A percentile compares a stretch with the other conserved stretches of the same genome.
Conservation (phyloP, 306 rosid genomes). For the Morella rubra region DNA sequence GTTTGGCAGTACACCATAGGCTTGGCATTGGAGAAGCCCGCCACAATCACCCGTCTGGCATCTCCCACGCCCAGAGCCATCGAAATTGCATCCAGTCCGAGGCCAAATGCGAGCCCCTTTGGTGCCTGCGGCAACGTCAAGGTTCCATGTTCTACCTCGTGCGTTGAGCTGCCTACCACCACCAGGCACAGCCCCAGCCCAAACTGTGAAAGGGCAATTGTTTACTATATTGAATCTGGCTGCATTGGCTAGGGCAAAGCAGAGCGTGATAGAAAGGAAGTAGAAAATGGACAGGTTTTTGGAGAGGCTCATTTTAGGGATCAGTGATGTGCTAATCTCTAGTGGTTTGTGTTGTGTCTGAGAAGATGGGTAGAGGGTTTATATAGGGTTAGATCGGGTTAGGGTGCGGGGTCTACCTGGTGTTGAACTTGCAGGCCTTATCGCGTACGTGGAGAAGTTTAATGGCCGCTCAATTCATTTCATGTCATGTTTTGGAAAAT, state of each 20-base stretch:
- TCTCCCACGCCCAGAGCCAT: conserved; percentile 38
- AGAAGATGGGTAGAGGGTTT: conserved; percentile 7
- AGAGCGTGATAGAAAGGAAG: conserved; percentile 20
- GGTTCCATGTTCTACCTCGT: conserved; percentile 34
- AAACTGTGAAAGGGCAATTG: conserved; percentile 49
- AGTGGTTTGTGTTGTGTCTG: neutral
- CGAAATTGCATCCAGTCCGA: conserved; percentile 64
- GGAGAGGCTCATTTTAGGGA: conserved; percentile 13
- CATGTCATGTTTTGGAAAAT: no score
- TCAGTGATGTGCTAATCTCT: neutral
- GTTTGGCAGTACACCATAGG: no score
- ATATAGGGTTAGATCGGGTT: neutral
- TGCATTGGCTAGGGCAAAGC: conserved; percentile 23
- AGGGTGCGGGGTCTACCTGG: no score
- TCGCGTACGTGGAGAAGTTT: no score
- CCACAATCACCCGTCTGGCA: conserved; percentile 71
- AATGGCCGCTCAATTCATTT: no score
- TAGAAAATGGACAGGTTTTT: conserved; percentile 9
- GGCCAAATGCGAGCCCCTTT: conserved; percentile 61
- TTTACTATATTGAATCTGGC: conserved; percentile 45
- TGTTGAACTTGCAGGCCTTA: no score
- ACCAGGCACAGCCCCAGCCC: conserved; percentile 56
- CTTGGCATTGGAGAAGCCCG: no score
- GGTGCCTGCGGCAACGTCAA: conserved; percentile 40
- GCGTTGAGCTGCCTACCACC: conserved; percentile 46